Base-by-base conservation (phyloP, 345 rosid genomes). In the Populus simonii region DNA sequence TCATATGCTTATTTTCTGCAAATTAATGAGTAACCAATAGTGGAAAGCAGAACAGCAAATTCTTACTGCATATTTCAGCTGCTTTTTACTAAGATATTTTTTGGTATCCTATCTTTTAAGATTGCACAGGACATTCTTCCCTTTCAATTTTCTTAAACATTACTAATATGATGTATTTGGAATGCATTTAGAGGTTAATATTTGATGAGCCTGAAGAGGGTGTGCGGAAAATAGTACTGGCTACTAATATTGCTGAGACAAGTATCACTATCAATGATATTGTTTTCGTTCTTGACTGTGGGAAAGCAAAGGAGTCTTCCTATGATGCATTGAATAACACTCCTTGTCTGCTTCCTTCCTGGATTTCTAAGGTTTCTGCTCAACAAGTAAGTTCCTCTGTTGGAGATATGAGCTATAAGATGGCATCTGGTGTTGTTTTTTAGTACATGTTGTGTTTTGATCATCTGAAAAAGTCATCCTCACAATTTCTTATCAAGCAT, bases 211-310 rank as follows among this genome's bases (percentile, higher is more conserved):
- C 97, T 70, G 88, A 89, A 70, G 80, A 76, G 83, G 98, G 95
- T 76, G 93, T 90, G 74, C 87, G 98, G 80, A 94, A 94, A 87
- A 88, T 94, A 70, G 95, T 94, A 73, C 88, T 94, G 25, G 90
- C 97, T 66, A 94, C 98, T 27, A 94, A 94, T 86, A 94, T 94
- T 80, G 94, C 98, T 31, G 98, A 94, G 90, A 94, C 98, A 73
- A 93, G 98, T 88, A 93, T 94, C 85, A 94, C 97, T 36, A 90
- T 94, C 62, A 88, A 92, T 78, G 98, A 94, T 80, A 91, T 92
- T 80, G 89, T 90, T 74, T 94, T 89, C 73, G 98, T 94, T 83
- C 82, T 94, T 29, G 98, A 94, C 83, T 94, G 97, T 84, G 98
- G 98, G 76, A 93, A 94, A 85, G 98, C 98, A 72, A 94, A 94